Conservation (phyloP, 192 early-diverging fungal genomes). For the Entomortierella beljakovae region DNA sequence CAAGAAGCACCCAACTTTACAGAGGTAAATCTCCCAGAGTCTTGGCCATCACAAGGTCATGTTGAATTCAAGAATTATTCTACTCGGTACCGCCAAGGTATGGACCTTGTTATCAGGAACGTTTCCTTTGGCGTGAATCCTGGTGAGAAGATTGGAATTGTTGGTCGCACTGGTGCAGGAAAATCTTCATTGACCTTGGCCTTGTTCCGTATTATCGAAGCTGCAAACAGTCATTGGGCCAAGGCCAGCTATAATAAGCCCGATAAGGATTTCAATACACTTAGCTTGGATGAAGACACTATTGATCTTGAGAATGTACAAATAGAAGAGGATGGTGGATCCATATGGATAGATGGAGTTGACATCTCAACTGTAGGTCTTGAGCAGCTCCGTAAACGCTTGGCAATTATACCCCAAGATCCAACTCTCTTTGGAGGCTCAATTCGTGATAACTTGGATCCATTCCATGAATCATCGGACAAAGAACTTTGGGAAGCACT, state of each 20-base stretch:
- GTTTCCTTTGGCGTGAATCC: constrained; percentile 62
- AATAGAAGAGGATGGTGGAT: constrained; percentile 33
- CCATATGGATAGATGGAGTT: constrained; percentile 57
- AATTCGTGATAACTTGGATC: constrained; percentile 68
- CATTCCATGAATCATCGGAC: constrained; percentile 60
- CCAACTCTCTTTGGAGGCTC: constrained; percentile 72
- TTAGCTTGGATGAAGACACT: background rate
- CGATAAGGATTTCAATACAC: constrained; percentile 5
- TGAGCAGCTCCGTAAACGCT: constrained; percentile 63
- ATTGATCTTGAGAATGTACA: constrained; percentile 17
- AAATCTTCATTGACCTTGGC: constrained; percentile 61
- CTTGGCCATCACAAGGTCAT: constrained; percentile 81
- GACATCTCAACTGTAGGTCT: constrained; percentile 63
- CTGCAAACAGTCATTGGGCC: constrained; percentile 47
- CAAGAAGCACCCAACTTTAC: constrained; percentile 59
- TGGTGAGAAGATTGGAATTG: constrained; percentile 82
- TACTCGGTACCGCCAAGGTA: constrained; percentile 80
- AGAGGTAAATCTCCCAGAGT: constrained; percentile 53
- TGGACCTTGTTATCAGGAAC: constrained; percentile 81
- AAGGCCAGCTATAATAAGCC: constrained; percentile 18
- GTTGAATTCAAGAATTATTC: constrained; percentile 81
- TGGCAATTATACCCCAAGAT: constrained; percentile 86
- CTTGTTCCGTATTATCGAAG: constrained; percentile 60
- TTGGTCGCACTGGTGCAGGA: constrained; percentile 60
- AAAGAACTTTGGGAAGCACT: constrained; percentile 78